Percentiles rank a stretch among this genome's conserved stretches.
These are phyloP conservation scores for Wickerhamiella pararugosa DNA, from an alignment of 1,139 yeast species.

Conservation along the genomic window DNA sequence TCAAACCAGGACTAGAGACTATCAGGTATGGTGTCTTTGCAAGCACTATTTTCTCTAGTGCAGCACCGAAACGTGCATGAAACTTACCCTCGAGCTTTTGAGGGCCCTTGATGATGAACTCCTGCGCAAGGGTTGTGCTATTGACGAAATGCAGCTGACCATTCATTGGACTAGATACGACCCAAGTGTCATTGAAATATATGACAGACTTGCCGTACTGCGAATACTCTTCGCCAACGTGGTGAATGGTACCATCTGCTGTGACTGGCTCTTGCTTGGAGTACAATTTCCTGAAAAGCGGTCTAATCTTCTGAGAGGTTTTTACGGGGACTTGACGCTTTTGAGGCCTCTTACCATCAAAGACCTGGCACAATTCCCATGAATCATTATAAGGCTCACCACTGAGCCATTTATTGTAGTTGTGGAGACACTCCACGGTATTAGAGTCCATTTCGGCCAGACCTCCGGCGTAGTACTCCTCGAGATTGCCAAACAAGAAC, in stretches of 20 bases:
- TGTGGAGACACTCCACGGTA: conserved; percentile 26
- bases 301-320: not conserved
- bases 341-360: conserved; percentile 18
- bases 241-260: no score
- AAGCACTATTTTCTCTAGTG: conserved; percentile 16
- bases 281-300: not conserved
- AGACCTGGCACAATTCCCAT: conserved; percentile 32
- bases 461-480: conserved; percentile 39
- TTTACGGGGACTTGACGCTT: no score
- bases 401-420: conserved; percentile 30
- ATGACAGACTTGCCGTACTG: conserved; percentile 3
- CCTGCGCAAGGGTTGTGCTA: not conserved
- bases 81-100: conserved; percentile 10
- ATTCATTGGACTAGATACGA: conserved; percentile 13
- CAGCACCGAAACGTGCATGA: conserved; percentile 21
- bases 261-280: not conserved
- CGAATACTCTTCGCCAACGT: not conserved
- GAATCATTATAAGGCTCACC: conserved; percentile 12
- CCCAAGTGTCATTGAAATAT: conserved; percentile 12
- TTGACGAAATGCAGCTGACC: conserved; percentile 11
- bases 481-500: conserved; percentile 28
- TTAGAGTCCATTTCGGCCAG: conserved; percentile 32
- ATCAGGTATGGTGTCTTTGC: conserved; percentile 17
- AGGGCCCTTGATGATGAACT: not conserved
- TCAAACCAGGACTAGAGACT: conserved; percentile 25